These are phyloP conservation scores for Dalechampia spathulata DNA, from an alignment of 441 rosid species.

Conservation along the genomic window DNA sequence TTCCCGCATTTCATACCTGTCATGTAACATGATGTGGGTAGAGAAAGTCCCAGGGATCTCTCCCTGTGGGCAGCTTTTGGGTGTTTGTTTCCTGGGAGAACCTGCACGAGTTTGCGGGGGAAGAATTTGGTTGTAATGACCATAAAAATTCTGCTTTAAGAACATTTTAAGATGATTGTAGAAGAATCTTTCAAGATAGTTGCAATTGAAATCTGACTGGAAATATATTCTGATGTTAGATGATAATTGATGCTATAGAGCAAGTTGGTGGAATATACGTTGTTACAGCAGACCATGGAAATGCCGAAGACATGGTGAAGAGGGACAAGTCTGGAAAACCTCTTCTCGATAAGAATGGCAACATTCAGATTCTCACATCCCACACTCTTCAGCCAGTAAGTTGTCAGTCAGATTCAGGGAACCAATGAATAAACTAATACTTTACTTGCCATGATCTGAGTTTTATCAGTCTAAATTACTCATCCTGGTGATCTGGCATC, in stretches of 20 bases:
- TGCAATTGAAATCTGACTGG: constrained; percentile 1
- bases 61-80: not conserved
- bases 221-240: constrained; percentile 35
- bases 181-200: not conserved
- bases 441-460: too few relatives aligned
- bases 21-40: not conserved
- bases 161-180: too few relatives aligned
- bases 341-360: constrained; percentile 57
- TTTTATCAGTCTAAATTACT: too few relatives aligned
- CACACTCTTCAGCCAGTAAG: constrained; percentile 94
- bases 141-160: too few relatives aligned
- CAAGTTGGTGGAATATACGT: constrained; percentile 88
- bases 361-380: constrained; percentile 87
- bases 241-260: constrained; percentile 71
- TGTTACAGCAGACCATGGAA: constrained; percentile 97
- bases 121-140: too few relatives aligned
- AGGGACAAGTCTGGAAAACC: constrained; percentile 91
- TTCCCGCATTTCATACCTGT: not conserved
- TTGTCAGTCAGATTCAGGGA: not conserved
- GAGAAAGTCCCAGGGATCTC: not conserved
- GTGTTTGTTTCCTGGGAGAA: not conserved
- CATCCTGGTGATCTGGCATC: not conserved
- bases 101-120: not conserved
- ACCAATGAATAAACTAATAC: not conserved
- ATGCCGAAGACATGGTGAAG: constrained; percentile 97